Conservation (phyloP, 345 rosid genomes). For the Isatis tinctoria region DNA sequence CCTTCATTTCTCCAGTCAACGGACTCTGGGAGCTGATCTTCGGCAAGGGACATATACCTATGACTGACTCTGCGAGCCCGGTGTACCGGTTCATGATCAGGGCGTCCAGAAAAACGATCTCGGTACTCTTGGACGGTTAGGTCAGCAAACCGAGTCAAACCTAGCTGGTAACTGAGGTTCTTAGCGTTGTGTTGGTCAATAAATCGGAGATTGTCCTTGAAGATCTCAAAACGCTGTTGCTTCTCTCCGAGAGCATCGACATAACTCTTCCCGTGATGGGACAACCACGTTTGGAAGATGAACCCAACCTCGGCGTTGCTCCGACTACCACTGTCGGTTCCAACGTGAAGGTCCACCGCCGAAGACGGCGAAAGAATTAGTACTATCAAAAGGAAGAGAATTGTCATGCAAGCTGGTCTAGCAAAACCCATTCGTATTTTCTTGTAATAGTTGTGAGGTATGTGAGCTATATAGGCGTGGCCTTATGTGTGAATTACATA, state of each 20-base stretch:
- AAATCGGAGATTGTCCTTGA: conserved; percentile 71
- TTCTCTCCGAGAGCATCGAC: conserved; percentile 59
- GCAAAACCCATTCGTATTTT: conserved; percentile 30
- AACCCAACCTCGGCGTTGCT: conserved; percentile 51
- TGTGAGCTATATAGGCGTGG: no score
- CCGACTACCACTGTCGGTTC: conserved; percentile 48
- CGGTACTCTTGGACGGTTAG: conserved; percentile 85
- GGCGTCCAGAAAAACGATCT: conserved; percentile 38
- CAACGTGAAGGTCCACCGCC: conserved; percentile 56
- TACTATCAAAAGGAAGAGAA: conserved; percentile 34
- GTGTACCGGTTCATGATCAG: conserved; percentile 16
- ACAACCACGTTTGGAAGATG: conserved; percentile 66
- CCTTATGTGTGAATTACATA: no score
- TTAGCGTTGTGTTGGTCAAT: conserved; percentile 70
- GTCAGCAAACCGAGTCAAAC: conserved; percentile 82
- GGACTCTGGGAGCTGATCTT: conserved; percentile 52
- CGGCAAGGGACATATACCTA: conserved; percentile 44
- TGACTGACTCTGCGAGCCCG: conserved; percentile 35
- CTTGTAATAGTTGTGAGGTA: neutral
- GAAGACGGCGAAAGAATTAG: conserved; percentile 37
- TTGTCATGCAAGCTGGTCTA: conserved; percentile 28
- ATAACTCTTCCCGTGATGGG: conserved; percentile 56
- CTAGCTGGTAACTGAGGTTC: conserved; percentile 52
- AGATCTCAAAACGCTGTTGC: conserved; percentile 58
- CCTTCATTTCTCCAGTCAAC: conserved; percentile 79